A percentile compares a stretch with the other conserved stretches of the same genome.
phyloP scores from a whole-genome alignment of 108 stramenopile genomes.

The Fistulifera pelliculosa region DNA sequence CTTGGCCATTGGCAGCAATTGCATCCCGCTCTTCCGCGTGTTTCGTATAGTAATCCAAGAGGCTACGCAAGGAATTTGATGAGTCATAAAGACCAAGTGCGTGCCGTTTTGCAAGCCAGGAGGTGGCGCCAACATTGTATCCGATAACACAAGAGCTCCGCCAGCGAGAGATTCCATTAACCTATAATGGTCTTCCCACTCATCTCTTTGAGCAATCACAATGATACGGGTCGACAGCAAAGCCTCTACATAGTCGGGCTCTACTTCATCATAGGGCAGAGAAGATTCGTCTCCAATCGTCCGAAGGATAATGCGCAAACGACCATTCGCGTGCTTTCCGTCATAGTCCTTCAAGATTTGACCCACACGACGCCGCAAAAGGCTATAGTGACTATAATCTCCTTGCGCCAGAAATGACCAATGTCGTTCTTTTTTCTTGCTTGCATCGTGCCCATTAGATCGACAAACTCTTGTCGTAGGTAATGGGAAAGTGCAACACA shows the following conservation, averaged over 20 bases:
- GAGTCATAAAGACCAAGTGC: constrained; percentile 35
- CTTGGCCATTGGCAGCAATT: neutral
- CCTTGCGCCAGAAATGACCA: constrained; percentile 22
- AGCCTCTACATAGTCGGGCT: constrained; percentile 15
- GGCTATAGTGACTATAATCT: constrained; percentile 34
- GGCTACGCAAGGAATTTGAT: constrained; percentile 14
- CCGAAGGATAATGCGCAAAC: constrained; percentile 3
- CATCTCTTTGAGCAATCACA: constrained; percentile 52
- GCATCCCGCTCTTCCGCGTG: constrained; percentile 5
- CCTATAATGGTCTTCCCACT: constrained; percentile 57
- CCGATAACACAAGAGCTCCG: constrained; percentile 53
- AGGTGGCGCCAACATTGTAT: constrained; percentile 34
- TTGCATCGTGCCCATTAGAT: constrained; percentile 9
- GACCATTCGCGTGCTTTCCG: constrained; percentile 6
- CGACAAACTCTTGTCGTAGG: constrained; percentile 28
- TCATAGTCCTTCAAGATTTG: constrained; percentile 11
- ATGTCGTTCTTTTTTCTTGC: constrained; percentile 15
- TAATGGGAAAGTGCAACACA: constrained; percentile 16
- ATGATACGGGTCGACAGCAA: constrained; percentile 46
- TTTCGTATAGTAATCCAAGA: constrained; percentile 25
- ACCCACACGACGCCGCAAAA: constrained; percentile 22
- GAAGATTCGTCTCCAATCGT: neutral
- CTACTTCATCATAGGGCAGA: neutral
- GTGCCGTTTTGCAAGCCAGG: constrained; percentile 19
- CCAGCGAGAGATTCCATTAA: constrained; percentile 47